These are phyloP conservation scores for Sphaerulina musiva DNA, from an alignment of 2,329 filamentous ascomycete genomes.

Conservation along the genomic window DNA sequence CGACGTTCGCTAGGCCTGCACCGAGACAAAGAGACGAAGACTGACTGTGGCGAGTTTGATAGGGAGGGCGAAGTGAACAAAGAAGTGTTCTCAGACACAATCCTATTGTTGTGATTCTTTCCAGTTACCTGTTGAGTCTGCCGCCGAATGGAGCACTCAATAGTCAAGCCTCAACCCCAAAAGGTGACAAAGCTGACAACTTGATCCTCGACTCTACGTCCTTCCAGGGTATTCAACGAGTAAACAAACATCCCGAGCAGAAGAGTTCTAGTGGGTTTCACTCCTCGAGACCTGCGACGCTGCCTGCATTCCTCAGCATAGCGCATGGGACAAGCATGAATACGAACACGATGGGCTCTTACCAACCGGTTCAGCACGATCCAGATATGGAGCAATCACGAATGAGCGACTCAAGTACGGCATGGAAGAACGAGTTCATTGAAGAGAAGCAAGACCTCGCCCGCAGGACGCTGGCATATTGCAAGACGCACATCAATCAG, in stretches of 20 bases:
- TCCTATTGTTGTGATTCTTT: background rate
- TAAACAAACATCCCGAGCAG: background rate
- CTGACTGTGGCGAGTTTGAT: too few relatives aligned
- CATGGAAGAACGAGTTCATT: slow-evolving; percentile 1
- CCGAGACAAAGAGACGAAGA: too few relatives aligned
- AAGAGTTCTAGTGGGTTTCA: background rate
- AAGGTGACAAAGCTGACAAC: background rate
- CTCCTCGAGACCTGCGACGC: background rate
- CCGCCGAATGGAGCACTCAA: background rate
- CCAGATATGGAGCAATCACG: slow-evolving; percentile 2
- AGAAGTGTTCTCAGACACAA: background rate
- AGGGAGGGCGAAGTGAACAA: background rate
- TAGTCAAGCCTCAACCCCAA: background rate
- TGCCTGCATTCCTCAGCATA: background rate
- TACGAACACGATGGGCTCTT: slow-evolving; percentile 4
- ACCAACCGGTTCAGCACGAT: background rate
- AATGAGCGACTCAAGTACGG: background rate
- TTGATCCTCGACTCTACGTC: background rate
- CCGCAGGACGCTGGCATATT: background rate
- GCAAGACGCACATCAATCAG: background rate
- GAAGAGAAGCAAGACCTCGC: slow-evolving; percentile 1
- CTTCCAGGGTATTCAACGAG: background rate
- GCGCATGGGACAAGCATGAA: background rate
- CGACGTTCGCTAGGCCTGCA: too few relatives aligned
- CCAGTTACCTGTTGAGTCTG: background rate